Percentiles rank a stretch among this genome's conserved stretches.
Evolutionary conservation across 768 basidiomycete species (phyloP).

Genomic region (Russula sp.): DNA sequence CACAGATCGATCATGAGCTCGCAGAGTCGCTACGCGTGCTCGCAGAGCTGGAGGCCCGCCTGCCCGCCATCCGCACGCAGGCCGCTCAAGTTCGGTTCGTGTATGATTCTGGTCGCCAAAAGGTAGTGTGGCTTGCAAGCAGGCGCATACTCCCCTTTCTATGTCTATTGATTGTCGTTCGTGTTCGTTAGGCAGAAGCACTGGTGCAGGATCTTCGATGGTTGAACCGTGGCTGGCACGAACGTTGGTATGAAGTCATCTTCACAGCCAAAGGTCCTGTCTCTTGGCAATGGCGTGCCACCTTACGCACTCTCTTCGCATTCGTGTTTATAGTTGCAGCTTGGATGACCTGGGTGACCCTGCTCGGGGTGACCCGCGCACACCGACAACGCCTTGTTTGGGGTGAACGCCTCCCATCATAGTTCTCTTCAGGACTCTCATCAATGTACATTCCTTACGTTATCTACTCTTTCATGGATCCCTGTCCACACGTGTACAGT

Average conservation of each 20-base stretch:
- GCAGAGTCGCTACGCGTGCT: too few species aligned
- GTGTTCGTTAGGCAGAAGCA: constrained; percentile 45
- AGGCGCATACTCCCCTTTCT: neutral
- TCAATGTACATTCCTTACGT: neutral
- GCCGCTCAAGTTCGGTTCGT: constrained; percentile 56
- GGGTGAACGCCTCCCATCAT: constrained; percentile 76
- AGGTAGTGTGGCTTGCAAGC: neutral
- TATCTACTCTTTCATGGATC: neutral
- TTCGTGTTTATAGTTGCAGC: constrained; percentile 51
- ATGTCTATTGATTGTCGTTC: neutral
- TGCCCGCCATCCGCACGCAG: constrained; percentile 58
- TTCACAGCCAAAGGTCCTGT: constrained; percentile 71
- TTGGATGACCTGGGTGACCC: constrained; percentile 52
- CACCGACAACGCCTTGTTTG: constrained; percentile 71
- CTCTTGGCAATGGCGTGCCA: constrained; percentile 60
- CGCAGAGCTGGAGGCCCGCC: constrained; percentile 33
- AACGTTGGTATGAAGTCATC: constrained; percentile 67
- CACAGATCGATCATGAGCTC: constrained; percentile 44
- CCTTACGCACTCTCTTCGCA: constrained; percentile 42
- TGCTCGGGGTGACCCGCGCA: constrained; percentile 64
- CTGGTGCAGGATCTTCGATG: constrained; percentile 63
- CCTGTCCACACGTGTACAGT: constrained; percentile 8
- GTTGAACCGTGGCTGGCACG: constrained; percentile 74
- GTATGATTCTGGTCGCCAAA: constrained; percentile 49
- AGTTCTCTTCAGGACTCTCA: constrained; percentile 20